Evolutionary conservation across 495 filamentous ascomycete species (phyloP).

Genomic region (Penicillium cataractarum): DNA sequence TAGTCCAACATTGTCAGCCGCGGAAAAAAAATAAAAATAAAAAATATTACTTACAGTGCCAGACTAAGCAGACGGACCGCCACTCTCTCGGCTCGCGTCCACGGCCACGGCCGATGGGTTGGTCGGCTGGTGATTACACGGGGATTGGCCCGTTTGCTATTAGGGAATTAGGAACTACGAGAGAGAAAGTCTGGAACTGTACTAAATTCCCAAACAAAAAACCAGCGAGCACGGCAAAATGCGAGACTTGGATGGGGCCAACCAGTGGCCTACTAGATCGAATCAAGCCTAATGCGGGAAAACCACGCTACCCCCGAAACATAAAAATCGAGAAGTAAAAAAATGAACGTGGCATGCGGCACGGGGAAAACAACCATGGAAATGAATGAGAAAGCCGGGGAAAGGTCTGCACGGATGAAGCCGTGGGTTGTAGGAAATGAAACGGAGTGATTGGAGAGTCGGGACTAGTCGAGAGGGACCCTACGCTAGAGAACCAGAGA

Average conservation of each 20-base stretch:
- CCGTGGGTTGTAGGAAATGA: constrained; percentile 5
- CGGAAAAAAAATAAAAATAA: background rate
- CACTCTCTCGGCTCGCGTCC: constrained; percentile 18
- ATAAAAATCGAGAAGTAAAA: background rate
- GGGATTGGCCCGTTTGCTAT: background rate
- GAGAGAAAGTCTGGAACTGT: constrained; percentile 20
- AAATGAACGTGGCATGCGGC: constrained; percentile 15
- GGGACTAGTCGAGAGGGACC: background rate
- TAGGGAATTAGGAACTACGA: no score
- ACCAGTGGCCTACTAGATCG: constrained; percentile 18
- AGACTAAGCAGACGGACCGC: constrained; percentile 14
- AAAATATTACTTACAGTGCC: constrained; percentile 14
- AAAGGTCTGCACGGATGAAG: constrained; percentile 22
- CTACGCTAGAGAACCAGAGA: constrained; percentile 11
- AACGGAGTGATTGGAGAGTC: constrained; percentile 11
- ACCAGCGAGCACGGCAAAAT: no score
- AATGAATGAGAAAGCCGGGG: constrained; percentile 19
- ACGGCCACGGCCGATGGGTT: constrained; percentile 11
- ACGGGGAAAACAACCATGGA: constrained; percentile 9
- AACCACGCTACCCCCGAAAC: constrained; percentile 12
- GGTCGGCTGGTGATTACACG: constrained; percentile 4
- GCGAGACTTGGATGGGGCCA: no score
- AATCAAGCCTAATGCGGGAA: constrained; percentile 13
- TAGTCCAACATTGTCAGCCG: constrained; percentile 7
- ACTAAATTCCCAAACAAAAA: constrained; percentile 5